Base-by-base conservation (phyloP, 148 eudicot genomes). In the Simmondsia chinensis region DNA sequence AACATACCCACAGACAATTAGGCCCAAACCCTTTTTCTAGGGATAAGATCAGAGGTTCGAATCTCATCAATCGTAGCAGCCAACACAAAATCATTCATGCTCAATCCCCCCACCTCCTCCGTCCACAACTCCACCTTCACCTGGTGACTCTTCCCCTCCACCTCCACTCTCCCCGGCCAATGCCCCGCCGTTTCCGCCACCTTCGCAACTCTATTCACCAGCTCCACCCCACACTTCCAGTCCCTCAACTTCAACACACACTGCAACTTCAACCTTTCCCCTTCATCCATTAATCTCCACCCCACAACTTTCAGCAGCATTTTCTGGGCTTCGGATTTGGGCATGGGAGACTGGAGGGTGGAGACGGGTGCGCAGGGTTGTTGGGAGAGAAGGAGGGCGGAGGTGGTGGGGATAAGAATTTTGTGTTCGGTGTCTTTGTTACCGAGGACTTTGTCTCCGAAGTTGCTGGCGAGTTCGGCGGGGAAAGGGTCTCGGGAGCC, bases 401-500 rank as follows among this genome's bases (percentile, higher is more conserved):
- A 54, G 11, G 76, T 43, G 13, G 54, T 75, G 0, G 97, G 97
- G n/a, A 91, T 91, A 1, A 91, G 61, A 30, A 81, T 85, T 35
- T 73, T 73, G 52, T 91, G 97, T 49, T 81, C 94, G 0, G 88
- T 91, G 60, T 57, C 50, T 39, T 44, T 21, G 38, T 50, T 55
- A 0, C 97, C 97, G 33, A 74, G 22, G 5, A 85, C 87, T 36
- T 85, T 89, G 0, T 91, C 97, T 0, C 69, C 78, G 15, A 91
- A 91, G 1, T 65, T 43, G 69, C 94, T 81, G 22, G 63, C 97
- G 2, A 84, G 9, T 39, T 91, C 97, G 0, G 78, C 97, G 6
- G 94, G 94, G 49, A 81, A 85, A 0, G 97, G 97, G 70, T 84
- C 97, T 20, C 95, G 60, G 6, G 72, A 93, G 12, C 97, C 94